Conservation (phyloP, 306 rosid species). For the Styphnolobium japonicum region DNA sequence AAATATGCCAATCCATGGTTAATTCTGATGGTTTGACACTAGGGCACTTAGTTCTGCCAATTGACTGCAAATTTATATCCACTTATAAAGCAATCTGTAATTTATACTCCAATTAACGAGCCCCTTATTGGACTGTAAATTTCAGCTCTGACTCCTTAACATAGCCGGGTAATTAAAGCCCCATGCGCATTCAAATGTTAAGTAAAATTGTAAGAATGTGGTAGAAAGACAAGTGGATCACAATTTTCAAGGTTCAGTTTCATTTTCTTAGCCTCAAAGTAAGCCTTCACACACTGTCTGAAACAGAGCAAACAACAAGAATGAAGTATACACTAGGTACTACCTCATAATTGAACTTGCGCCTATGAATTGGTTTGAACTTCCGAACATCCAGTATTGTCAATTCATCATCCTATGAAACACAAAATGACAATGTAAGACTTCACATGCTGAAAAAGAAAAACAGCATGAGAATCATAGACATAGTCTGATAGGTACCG, state of each 20-base stretch:
- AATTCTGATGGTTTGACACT: background rate
- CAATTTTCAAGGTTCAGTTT: conserved; percentile 1
- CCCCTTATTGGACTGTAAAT: background rate
- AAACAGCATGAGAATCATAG: background rate
- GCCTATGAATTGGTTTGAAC: conserved; percentile 87
- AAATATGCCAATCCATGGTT: background rate
- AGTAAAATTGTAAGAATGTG: background rate
- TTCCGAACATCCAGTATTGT: conserved; percentile 95
- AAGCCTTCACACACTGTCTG: conserved; percentile 3
- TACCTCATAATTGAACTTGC: conserved; percentile 97
- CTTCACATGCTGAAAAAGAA: background rate
- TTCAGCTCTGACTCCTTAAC: conserved; percentile 1
- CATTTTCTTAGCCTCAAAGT: background rate
- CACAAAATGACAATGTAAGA: background rate
- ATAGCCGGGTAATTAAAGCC: background rate
- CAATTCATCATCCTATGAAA: conserved; percentile 80
- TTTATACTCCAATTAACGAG: conserved; percentile 2
- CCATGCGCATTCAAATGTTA: background rate
- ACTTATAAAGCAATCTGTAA: background rate
- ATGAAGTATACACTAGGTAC: background rate
- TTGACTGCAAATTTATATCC: background rate
- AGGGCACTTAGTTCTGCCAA: background rate
- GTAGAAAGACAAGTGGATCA: background rate
- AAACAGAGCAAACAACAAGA: conserved; percentile 1
- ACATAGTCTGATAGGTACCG: no score